These are phyloP conservation scores for Psilocybe sp. DNA, from an alignment of 768 basidiomycete genomes.

Conservation along the genomic window DNA sequence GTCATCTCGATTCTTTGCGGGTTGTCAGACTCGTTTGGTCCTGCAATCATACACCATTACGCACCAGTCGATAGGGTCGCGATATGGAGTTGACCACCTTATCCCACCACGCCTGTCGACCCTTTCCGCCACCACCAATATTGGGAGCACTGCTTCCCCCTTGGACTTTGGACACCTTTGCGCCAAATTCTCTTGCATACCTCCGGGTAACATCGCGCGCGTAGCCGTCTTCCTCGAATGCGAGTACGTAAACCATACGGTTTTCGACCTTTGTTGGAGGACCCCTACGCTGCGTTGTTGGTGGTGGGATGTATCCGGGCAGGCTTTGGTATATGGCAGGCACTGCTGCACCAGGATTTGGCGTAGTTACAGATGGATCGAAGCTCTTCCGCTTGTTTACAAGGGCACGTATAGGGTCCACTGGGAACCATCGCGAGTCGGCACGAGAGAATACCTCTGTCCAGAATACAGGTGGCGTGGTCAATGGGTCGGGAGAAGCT, in stretches of 20 bases:
- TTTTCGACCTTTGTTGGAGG: slow-evolving; percentile 53
- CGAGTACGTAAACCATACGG: slow-evolving; percentile 90
- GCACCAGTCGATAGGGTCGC: slow-evolving; percentile 81
- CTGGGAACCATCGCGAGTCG: slow-evolving; percentile 87
- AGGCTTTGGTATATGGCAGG: slow-evolving; percentile 10
- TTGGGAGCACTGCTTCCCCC: slow-evolving; percentile 45
- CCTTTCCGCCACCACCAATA: slow-evolving; percentile 47
- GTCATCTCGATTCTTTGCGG: slow-evolving; percentile 80
- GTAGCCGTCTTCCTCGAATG: slow-evolving; percentile 91
- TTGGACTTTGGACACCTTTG: slow-evolving; percentile 80
- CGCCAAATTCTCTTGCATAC: slow-evolving; percentile 79
- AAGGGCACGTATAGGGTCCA: slow-evolving; percentile 81
- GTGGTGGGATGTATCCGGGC: slow-evolving; percentile 18
- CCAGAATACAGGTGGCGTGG: slow-evolving; percentile 89
- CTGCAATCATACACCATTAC: slow-evolving; percentile 23
- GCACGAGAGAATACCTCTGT: slow-evolving; percentile 94
- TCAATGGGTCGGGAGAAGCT: slow-evolving; percentile 51
- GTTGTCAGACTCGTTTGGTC: slow-evolving; percentile 11
- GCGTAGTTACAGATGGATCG: slow-evolving; percentile 54
- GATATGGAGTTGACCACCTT: slow-evolving; percentile 57
- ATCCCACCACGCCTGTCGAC: slow-evolving; percentile 85
- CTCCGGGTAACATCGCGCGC: slow-evolving; percentile 89
- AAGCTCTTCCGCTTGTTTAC: slow-evolving; percentile 81
- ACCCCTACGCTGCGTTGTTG: slow-evolving; percentile 11
- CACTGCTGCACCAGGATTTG: slow-evolving; percentile 7